Conservation (phyloP, 2,329 filamentous ascomycete genomes). For the Aspergillus transmontanensis region DNA sequence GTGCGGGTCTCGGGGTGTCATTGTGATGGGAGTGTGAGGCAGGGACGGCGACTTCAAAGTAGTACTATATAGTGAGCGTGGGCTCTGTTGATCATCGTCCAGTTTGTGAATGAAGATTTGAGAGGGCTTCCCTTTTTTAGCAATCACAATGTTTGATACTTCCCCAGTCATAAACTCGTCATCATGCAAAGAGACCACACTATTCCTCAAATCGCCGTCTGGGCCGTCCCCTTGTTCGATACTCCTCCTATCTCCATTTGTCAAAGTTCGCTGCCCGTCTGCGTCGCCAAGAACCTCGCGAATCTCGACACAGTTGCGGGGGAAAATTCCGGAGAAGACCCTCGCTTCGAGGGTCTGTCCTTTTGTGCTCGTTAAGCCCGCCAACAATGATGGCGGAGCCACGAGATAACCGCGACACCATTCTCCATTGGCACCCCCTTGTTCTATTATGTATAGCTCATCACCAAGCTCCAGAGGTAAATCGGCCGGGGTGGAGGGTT, state of each 20-base stretch:
- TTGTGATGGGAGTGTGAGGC: slow-evolving; percentile 34
- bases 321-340: slow-evolving; percentile 98
- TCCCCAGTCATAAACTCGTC: slow-evolving; percentile 30
- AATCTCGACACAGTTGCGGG: slow-evolving; percentile 90
- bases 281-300: slow-evolving; percentile 84
- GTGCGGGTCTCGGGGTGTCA: slow-evolving; percentile 61
- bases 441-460: slow-evolving; percentile 98
- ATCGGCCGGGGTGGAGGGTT: slow-evolving; percentile 82
- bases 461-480: slow-evolving; percentile 96
- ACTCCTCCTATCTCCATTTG: slow-evolving; percentile 38
- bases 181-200: slow-evolving; percentile 29
- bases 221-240: slow-evolving; percentile 35
- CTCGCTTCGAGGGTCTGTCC: slow-evolving; percentile 92
- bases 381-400: slow-evolving; percentile 87
- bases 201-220: slow-evolving; percentile 33
- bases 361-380: slow-evolving; percentile 85
- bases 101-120: slow-evolving; percentile 42
- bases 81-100: slow-evolving; percentile 36
- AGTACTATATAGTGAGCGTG: slow-evolving; percentile 30
- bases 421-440: slow-evolving; percentile 78
- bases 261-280: slow-evolving; percentile 46
- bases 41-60: slow-evolving; percentile 32
- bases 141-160: slow-evolving; percentile 36
- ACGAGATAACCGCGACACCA: slow-evolving; percentile 97
- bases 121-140: slow-evolving; percentile 43